Conservation (phyloP, 2,329 filamentous ascomycete species). For the Talaromyces sp. region DNA sequence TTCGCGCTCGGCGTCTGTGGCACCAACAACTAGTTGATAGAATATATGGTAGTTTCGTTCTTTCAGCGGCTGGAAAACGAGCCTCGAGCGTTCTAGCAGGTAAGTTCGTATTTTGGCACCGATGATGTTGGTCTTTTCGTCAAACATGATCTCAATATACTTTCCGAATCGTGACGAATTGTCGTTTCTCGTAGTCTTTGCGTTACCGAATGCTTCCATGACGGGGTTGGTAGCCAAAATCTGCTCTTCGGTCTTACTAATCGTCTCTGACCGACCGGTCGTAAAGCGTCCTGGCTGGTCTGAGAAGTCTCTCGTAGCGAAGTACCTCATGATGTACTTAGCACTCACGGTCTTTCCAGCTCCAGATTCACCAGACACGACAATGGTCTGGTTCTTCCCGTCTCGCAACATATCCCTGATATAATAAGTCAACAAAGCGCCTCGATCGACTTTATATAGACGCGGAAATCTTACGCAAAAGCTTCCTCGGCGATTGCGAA, state of each 20-base stretch:
- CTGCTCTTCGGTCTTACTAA: conserved; percentile 98
- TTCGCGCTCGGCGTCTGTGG: conserved; percentile 76
- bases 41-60: conserved; percentile 99
- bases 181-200: conserved; percentile 98
- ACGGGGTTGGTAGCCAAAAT: conserved; percentile 98
- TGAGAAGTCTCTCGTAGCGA: conserved; percentile 92
- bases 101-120: conserved; percentile 97
- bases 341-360: conserved; percentile 98
- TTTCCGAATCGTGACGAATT: conserved; percentile 99
- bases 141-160: conserved; percentile 99
- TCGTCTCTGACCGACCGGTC: conserved; percentile 71
- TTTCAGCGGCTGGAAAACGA: conserved; percentile 96
- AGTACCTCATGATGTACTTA: conserved; percentile 99
- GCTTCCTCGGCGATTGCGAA: conserved; percentile 99
- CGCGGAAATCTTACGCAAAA: conserved; percentile 68
- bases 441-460: conserved; percentile 29
- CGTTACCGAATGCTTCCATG: conserved; percentile 99
- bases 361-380: conserved; percentile 98
- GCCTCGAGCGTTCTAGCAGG: conserved; percentile 84
- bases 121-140: conserved; percentile 90
- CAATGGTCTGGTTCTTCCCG: conserved; percentile 93
- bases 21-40: conserved; percentile 91
- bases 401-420: conserved; percentile 92
- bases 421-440: neutral
- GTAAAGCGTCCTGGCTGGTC: conserved; percentile 75